Base-by-base conservation (phyloP, 352 stramenopile species). In the Phytophthora colocasiae region DNA sequence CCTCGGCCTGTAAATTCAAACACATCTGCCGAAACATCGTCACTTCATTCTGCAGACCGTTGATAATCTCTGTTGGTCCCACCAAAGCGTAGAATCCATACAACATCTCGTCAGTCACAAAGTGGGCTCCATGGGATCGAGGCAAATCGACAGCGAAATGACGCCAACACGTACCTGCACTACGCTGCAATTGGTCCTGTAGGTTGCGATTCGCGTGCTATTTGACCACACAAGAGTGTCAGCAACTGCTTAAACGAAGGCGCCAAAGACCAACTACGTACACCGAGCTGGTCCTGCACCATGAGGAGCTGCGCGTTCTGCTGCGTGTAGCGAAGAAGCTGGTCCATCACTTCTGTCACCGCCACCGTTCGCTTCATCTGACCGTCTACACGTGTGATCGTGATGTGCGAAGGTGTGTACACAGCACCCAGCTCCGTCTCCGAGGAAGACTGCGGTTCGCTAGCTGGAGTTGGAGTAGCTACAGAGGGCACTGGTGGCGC, bases 1-100 rank as follows among this genome's bases (percentile, higher is more conserved):
- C 86, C 78, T 94, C 82, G 27, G 77, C 62, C 70, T 94, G 86
- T 38, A 92, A 75, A 58, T 84, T 92, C 46, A 92, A 66, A 66
- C 86, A 94, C 80, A 94, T 91, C 60, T 92, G 80, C 44, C 82
- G 83, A 58, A 92, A 92, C 81, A 94, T 90, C 27, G 81, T 67
- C 55, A 92, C 80, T 72, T 94, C 86, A 68, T 92, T 89, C 70
- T 91, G 81, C 31, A 94, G 76, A 2, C 78, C 63, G 14, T 49
- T 75, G 58, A 92, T 87, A 46, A 92, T 80, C 40, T 87, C 83
- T 88, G 56, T 38, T 54, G 46, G 43, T 71, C 40, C 53, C 34
- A 47, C 50, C 40, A 53, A 19, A 56, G 39, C 1, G 44, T 51
- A 73, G 43, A 65, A 61, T 61, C 43, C 66, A 69, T 45, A 39